Conservation (phyloP, 2,329 filamentous ascomycete genomes). For the Aspergillus ustus region DNA sequence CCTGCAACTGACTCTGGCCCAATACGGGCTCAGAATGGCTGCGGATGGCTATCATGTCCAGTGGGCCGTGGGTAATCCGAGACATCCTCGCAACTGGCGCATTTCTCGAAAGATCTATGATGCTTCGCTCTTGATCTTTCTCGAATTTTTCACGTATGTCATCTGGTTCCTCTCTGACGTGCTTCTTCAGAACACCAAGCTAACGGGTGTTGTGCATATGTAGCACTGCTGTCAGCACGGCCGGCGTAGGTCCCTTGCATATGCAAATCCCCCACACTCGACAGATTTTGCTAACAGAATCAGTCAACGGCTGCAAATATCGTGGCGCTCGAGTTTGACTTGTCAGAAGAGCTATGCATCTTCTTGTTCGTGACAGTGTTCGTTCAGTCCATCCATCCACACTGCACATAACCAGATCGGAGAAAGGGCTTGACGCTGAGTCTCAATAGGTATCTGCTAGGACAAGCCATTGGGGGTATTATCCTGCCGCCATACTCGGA, state of each 20-base stretch:
- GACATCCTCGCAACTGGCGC: constrained; percentile 40
- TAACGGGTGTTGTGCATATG: constrained; percentile 24
- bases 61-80: constrained; percentile 35
- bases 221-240: constrained; percentile 42
- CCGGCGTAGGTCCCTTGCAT: constrained; percentile 34
- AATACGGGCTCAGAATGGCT: constrained; percentile 35
- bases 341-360: constrained; percentile 32
- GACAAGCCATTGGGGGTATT: constrained; percentile 39
- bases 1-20: constrained; percentile 26
- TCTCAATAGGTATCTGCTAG: constrained; percentile 37
- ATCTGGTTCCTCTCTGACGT: background rate
- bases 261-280: background rate
- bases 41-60: constrained; percentile 36
- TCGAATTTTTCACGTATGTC: constrained; percentile 39
- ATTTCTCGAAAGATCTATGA: constrained; percentile 34
- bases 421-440: background rate
- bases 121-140: constrained; percentile 31
- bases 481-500: constrained; percentile 45
- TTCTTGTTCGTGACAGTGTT: constrained; percentile 36
- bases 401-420: background rate
- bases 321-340: constrained; percentile 32
- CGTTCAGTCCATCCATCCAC: constrained; percentile 2
- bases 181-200: constrained; percentile 4
- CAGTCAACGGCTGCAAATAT: constrained; percentile 37
- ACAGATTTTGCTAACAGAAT: constrained; percentile 8